Evolutionary conservation across 2,329 filamentous ascomycete genomes (phyloP).

Genomic region (Xylariaceae sp.): DNA sequence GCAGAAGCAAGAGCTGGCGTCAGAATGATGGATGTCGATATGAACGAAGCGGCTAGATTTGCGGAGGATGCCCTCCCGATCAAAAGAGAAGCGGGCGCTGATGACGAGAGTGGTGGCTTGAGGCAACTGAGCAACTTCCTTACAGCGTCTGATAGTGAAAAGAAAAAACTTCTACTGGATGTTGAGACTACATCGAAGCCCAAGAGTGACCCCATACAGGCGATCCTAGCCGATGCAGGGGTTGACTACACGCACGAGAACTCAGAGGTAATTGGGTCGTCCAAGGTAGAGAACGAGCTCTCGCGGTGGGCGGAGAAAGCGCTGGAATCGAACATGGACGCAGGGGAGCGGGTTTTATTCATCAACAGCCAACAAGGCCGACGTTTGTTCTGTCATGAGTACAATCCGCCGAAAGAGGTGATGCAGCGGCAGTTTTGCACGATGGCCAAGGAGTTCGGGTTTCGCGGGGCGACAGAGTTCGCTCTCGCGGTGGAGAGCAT

Average conservation of each 20-base stretch:
- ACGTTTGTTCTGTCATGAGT: constrained; percentile 43
- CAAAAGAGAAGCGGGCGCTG: constrained; percentile 44
- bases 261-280: constrained; percentile 87
- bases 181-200: constrained; percentile 35
- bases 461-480: constrained; percentile 73
- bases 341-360: constrained; percentile 56
- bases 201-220: constrained; percentile 73
- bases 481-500: constrained; percentile 85
- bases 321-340: constrained; percentile 41
- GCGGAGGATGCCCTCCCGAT: constrained; percentile 42
- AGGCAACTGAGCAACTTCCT: constrained; percentile 66
- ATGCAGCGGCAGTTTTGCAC: constrained; percentile 81
- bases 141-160: constrained; percentile 41
- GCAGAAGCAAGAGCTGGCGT: constrained; percentile 88
- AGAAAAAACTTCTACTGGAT: too few species aligned
- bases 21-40: constrained; percentile 70
- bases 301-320: constrained; percentile 69
- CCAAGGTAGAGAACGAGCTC: constrained; percentile 83
- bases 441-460: constrained; percentile 79
- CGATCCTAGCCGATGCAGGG: constrained; percentile 81
- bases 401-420: constrained; percentile 71
- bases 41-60: constrained; percentile 57
- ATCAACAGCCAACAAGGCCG: constrained; percentile 44
- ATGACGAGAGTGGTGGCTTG: constrained; percentile 65
- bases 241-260: constrained; percentile 97